A percentile compares a stretch with the other conserved stretches of the same genome.
These are phyloP conservation scores for Serendipita sp. DNA, from an alignment of 768 basidiomycete genomes.

Conservation along the genomic window DNA sequence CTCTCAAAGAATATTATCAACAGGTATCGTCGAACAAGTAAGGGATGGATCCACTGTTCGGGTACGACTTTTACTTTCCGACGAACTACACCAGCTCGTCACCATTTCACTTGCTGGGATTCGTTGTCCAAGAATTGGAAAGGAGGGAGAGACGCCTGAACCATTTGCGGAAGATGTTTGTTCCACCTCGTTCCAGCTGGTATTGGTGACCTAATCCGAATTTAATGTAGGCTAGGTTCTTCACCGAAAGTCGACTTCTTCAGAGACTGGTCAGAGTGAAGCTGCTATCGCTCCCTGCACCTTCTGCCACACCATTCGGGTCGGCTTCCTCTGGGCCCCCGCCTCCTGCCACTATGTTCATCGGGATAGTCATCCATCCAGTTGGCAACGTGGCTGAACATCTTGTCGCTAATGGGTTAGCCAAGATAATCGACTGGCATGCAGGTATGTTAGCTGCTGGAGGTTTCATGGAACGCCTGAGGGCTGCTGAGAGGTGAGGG, in stretches of 20 bases:
- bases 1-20: constrained; percentile 9
- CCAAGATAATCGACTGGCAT: constrained; percentile 93
- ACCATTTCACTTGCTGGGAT: constrained; percentile 78
- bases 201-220: background rate
- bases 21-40: constrained; percentile 87
- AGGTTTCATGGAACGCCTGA: constrained; percentile 77
- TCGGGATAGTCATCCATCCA: constrained; percentile 85
- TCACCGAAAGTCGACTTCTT: constrained; percentile 75
- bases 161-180: constrained; percentile 78
- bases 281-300: constrained; percentile 64
- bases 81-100: constrained; percentile 77
- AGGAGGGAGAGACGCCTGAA: constrained; percentile 64
- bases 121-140: constrained; percentile 51
- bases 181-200: constrained; percentile 10
- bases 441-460: constrained; percentile 77
- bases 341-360: constrained; percentile 67
- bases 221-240: constrained; percentile 61
- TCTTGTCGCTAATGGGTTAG: constrained; percentile 68
- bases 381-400: constrained; percentile 90
- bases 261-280: constrained; percentile 64
- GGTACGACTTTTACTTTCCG: constrained; percentile 72
- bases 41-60: constrained; percentile 85
- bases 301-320: constrained; percentile 70
- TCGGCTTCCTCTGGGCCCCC: constrained; percentile 36
- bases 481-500: constrained; percentile 54